Evolutionary conservation across 139 green algal genomes (phyloP).

Genomic region (Tetraselmis chui): DNA sequence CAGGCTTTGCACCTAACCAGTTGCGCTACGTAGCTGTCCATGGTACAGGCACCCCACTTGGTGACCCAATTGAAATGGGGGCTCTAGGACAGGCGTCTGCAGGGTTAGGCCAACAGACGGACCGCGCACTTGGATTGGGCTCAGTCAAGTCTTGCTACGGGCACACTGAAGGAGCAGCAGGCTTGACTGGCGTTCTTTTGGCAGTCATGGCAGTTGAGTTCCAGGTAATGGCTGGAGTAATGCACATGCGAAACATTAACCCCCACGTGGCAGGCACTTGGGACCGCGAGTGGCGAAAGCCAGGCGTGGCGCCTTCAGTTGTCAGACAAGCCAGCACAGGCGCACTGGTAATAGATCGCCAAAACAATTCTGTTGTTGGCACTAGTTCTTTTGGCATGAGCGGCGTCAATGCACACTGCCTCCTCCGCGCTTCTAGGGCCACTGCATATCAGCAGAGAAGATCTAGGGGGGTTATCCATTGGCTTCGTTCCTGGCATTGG

Average conservation of each 20-base stretch:
- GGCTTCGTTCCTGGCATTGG: not conserved
- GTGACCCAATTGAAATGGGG: slow-evolving; percentile 43
- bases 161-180: slow-evolving; percentile 50
- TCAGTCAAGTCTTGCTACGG: slow-evolving; percentile 44
- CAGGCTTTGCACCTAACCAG: not conserved
- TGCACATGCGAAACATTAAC: slow-evolving; percentile 64
- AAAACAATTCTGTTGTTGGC: no score
- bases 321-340: not conserved
- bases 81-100: slow-evolving; percentile 17
- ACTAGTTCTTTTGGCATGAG: slow-evolving; percentile 40
- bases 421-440: slow-evolving; percentile 2
- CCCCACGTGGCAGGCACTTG: slow-evolving; percentile 32
- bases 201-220: slow-evolving; percentile 32
- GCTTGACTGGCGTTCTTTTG: slow-evolving; percentile 42
- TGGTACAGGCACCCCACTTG: slow-evolving; percentile 40
- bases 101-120: no score
- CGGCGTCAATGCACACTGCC: slow-evolving; percentile 34
- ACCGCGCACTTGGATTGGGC: slow-evolving; percentile 16
- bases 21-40: slow-evolving; percentile 14
- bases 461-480: no score
- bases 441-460: no score
- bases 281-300: not conserved
- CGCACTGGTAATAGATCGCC: no score
- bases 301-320: not conserved
- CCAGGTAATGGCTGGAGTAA: slow-evolving; percentile 11